Percentiles rank a stretch among this genome's conserved stretches.
phyloP scores from a whole-genome alignment of 2,329 filamentous ascomycete species.

The Colletotrichum lindemuthianum region DNA sequence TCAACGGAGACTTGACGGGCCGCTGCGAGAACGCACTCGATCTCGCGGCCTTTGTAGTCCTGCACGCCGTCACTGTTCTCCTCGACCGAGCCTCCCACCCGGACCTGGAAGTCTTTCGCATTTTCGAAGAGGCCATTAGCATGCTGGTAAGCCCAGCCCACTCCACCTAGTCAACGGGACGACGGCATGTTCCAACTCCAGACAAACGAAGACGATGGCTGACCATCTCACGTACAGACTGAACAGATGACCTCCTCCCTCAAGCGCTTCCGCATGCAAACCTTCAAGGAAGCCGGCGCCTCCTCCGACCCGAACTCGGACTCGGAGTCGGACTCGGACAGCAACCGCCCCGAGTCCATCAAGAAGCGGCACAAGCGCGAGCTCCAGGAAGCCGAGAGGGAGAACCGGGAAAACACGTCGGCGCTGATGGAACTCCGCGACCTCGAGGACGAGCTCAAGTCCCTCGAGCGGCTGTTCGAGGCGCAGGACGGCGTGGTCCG shows the following conservation, averaged over 20 bases:
- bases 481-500: slow-evolving; percentile 62
- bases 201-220: neutral
- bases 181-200: neutral
- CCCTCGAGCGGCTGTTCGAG: slow-evolving; percentile 66
- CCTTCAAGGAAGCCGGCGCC: slow-evolving; percentile 51
- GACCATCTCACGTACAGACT: slow-evolving; percentile 50
- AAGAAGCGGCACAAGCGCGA: slow-evolving; percentile 55
- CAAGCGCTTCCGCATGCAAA: slow-evolving; percentile 69
- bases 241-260: slow-evolving; percentile 71
- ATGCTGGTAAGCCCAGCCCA: slow-evolving; percentile 65
- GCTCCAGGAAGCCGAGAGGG: slow-evolving; percentile 54
- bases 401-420: slow-evolving; percentile 72
- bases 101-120: slow-evolving; percentile 70
- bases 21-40: slow-evolving; percentile 71
- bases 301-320: too few species aligned
- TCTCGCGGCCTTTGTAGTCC: slow-evolving; percentile 68
- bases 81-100: slow-evolving; percentile 68
- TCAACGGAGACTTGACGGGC: slow-evolving; percentile 71
- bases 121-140: slow-evolving; percentile 74
- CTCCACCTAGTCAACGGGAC: neutral
- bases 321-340: slow-evolving; percentile 50
- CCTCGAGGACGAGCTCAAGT: slow-evolving; percentile 71
- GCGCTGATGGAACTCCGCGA: slow-evolving; percentile 71
- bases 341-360: slow-evolving; percentile 53
- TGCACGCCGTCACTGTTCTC: slow-evolving; percentile 71